Evolutionary conservation across 108 stramenopile species (phyloP).

Genomic region (Conticribra weissflogii): DNA sequence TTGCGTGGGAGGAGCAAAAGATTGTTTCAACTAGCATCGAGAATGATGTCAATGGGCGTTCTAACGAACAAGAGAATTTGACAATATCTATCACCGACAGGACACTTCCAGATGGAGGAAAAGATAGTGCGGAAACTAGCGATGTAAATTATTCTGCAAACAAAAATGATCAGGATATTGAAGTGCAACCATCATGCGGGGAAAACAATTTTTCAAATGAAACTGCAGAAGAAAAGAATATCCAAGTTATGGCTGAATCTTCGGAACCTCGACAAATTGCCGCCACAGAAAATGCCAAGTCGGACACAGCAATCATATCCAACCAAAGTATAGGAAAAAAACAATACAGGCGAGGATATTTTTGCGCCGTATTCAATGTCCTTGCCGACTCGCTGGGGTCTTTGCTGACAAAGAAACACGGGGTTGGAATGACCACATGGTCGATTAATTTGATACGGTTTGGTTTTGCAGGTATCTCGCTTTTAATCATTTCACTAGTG

Average conservation of each 20-base stretch:
- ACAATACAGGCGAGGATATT: conserved; percentile 55
- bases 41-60: conserved; percentile 10
- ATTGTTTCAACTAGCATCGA: conserved; percentile 9
- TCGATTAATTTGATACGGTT: conserved; percentile 88
- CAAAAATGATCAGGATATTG: too few species aligned
- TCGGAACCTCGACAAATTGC: too few species aligned
- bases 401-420: conserved; percentile 78
- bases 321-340: conserved; percentile 1
- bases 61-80: background rate
- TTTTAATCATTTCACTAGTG: conserved; percentile 48
- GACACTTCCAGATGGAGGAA: background rate
- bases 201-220: too few species aligned
- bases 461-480: conserved; percentile 79
- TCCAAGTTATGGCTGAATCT: too few species aligned
- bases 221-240: too few species aligned
- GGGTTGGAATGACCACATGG: conserved; percentile 74
- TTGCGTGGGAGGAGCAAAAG: conserved; percentile 61
- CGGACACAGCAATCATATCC: background rate
- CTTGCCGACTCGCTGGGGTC: conserved; percentile 77
- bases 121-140: too few species aligned
- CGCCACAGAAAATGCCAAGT: too few species aligned
- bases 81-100: background rate
- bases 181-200: too few species aligned
- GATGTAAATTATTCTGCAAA: too few species aligned
- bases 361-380: conserved; percentile 72